Base-by-base conservation (phyloP, 2,329 filamentous ascomycete genomes). In the Mariannaea elegans region DNA sequence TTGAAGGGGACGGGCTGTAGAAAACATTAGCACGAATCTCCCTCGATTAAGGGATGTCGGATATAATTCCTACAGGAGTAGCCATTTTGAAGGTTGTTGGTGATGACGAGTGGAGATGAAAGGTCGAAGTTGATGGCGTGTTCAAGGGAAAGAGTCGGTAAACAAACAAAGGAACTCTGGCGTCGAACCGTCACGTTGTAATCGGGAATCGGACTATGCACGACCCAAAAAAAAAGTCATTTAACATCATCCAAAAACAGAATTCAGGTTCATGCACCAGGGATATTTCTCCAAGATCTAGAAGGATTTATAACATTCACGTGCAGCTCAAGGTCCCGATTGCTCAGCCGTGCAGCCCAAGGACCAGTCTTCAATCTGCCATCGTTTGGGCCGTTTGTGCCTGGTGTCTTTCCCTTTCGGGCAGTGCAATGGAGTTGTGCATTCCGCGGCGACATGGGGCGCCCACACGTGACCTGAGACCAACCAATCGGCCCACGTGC, bases 1-100 rank as follows among this genome's bases (percentile, higher is more conserved):
- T 87, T 89, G 69, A 88, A 84, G 61, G 91, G 84, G 71, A 97
- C 85, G 61, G 93, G 93, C 91, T 94, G 72, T 32, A 19, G 34
- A 21, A 34, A 41, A 41, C 16, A 54, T 75, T 62, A 74, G 68
- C 63, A 65, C 45, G 13, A 45, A 34, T 16, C 38, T 24, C 23
- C 16, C 24, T 47, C 19, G 21, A 24, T n/a, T 50, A 24, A 19
- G 34, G 9, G 18, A 46, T n/a, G 21, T 21, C 36, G 21, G 44
- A 49, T 19, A 12, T 14, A 21, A 39, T 50, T 59, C 69, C 51
- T 73, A 78, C 76, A 66, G 76, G 75, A 68, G 76, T 75, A 66
- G 76, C 72, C 76, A 78, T 78, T 46, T 69, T 75, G 70, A 60
- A 58, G 47, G 34, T 66, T 54, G 34, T 65, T 59, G 61, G 53